Evolutionary conservation across 805 yeast genomes (phyloP), one percentile per base, ranked within the genome.

Genomic region (Saturnispora sekii): DNA sequence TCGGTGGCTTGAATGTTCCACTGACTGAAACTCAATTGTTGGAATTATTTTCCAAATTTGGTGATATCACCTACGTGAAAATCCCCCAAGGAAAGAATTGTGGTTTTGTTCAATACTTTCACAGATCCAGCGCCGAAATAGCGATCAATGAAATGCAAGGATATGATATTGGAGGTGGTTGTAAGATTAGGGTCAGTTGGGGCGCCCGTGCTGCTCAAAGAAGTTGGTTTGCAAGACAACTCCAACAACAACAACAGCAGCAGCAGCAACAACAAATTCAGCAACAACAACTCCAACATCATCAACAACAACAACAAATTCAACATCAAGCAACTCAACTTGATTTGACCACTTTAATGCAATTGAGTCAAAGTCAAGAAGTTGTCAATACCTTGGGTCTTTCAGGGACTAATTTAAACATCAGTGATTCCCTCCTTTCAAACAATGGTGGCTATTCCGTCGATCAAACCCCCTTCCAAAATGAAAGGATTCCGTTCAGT

Each of bases 81-180:
- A 80, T 84, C 43, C 94, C 94, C 5, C 74, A 79, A 5, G 90
- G 85, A 10, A 81, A 80, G 51, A 62, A 62, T 49, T 86, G 95
- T 64, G 96, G 95, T 1, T 87, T 89, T 65, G 87, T 88, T 44
- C 94, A 85, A 62, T 88, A 75, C 60, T 75, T 78, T 35, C 76
- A 81, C 43, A 70, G 95, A 46, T 77, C 78, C 37, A 79, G 85
- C 53, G 96, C 96, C 1, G 96, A 89, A 63, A 72, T 72, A 44
- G 95, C 96, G 10, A 84, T 88, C 50, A 70, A 76, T 32, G 83
- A 81, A 51, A 83, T 88, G 94, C 95, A 88, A 64, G 95, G 95
- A 9, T 85, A 79, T 59, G 86, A 87, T 32, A 81, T 88, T 53
- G 90, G 64, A 16, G 89, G 41, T 10, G 88, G 85, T 47, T 81